Conservation (phyloP, 768 basidiomycete genomes). For the Pholiota molesta region DNA sequence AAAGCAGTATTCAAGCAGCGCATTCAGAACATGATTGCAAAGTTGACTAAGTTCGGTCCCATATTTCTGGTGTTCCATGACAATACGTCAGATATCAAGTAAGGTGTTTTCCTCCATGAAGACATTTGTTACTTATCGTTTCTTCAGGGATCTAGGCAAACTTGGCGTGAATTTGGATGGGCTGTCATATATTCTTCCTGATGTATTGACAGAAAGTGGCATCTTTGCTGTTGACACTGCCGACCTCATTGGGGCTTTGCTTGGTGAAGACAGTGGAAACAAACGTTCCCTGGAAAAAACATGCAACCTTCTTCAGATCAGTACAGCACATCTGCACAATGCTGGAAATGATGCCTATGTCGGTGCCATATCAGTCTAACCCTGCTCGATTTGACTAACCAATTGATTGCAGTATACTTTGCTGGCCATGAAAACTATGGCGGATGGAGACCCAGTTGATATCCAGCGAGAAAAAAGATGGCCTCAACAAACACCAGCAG, state of each 20-base stretch:
- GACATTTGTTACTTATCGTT: neutral
- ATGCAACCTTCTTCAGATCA: slow-evolving; percentile 64
- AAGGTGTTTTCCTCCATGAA: slow-evolving; percentile 10
- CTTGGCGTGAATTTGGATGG: slow-evolving; percentile 57
- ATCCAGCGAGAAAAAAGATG: slow-evolving; percentile 78
- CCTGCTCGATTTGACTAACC: slow-evolving; percentile 1
- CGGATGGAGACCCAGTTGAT: slow-evolving; percentile 71
- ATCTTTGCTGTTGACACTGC: slow-evolving; percentile 74
- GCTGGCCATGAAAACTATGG: slow-evolving; percentile 69
- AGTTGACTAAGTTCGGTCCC: slow-evolving; percentile 50
- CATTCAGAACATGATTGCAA: slow-evolving; percentile 48
- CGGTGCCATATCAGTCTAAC: slow-evolving; percentile 25
- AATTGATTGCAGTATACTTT: slow-evolving; percentile 58
- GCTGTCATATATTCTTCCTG: slow-evolving; percentile 60
- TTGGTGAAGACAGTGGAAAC: slow-evolving; percentile 58
- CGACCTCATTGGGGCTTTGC: slow-evolving; percentile 74
- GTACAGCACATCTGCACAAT: slow-evolving; percentile 67
- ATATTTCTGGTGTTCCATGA: slow-evolving; percentile 86
- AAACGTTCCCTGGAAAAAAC: slow-evolving; percentile 60
- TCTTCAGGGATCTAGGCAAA: slow-evolving; percentile 55
- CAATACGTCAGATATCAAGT: slow-evolving; percentile 78
- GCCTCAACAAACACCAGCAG: slow-evolving; percentile 58
- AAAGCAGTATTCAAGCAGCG: slow-evolving; percentile 53
- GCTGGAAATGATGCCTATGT: slow-evolving; percentile 89
- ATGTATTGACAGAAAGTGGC: slow-evolving; percentile 50